Evolutionary conservation across 306 rosid genomes (phyloP), one percentile per base, ranked within the genome.

Genomic region (Sphenostylis stenocarpa): DNA sequence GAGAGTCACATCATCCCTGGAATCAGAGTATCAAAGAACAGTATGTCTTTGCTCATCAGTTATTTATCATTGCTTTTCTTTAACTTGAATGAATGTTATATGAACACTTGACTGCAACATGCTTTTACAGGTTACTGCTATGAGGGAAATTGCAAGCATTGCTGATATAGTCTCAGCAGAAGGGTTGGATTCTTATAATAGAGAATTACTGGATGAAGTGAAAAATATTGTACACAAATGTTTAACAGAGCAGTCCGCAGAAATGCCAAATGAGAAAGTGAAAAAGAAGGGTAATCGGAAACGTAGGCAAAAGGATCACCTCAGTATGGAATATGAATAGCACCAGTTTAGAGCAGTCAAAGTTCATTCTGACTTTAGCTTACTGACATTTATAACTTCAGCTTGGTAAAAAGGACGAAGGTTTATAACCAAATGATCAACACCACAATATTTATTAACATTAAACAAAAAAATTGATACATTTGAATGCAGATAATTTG

Each of bases 11-110:
- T 89, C 91, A 64, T 86, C 96, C 15, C 73, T 91, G 34, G 98
- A 90, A 51, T 88, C 98, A 1, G 92, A 93, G 86, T 86, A 90
- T 82, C 90, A 93, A 84, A 87, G 91, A 82, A 79, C 85, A 20
- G 90, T 81, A 89, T 84, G 96, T 58, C 56, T 52, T 60, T 55
- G 52, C 75, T 14, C 43, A 38, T 38, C 8, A 38, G 13, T 38
- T n/a, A 61, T 51, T 48, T 26, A 28, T 28, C 45, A 15, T 17
- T 47, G 45, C 67, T 51, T 9, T 41, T 70, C 65, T 58, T 71
- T 78, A 55, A 8, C 73, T 51, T 52, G 24, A 73, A 75, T 66
- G 3, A 10, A 23, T 65, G 66, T 28, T 49, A 8, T 45, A 36
- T 63, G 66, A 31, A 51, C 55, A 31, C 24, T 62, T 75, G 58